Evolutionary conservation across 352 stramenopile species (phyloP).

Genomic region (Pythium pyrilobum): DNA sequence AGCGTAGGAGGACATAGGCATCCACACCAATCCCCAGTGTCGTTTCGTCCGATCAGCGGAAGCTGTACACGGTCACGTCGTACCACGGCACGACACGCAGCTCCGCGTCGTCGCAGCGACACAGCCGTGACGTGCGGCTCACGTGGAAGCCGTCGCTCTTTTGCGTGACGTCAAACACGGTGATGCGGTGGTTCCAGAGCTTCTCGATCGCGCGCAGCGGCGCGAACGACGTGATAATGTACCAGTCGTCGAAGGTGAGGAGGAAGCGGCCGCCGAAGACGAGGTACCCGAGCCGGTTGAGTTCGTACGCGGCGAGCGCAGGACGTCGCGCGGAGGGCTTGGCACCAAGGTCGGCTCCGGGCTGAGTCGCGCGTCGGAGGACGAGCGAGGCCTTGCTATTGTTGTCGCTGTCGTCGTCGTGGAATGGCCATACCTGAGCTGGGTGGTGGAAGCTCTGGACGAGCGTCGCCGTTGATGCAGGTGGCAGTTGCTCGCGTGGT

Average conservation of each 20-base stretch:
- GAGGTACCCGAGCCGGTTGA: conserved; percentile 6
- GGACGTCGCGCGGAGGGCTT: background rate
- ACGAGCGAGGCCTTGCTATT: too few relatives aligned
- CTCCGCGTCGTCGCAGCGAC: background rate
- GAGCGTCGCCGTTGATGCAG: background rate
- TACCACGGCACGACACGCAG: conserved; percentile 2
- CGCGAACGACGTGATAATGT: conserved; percentile 3
- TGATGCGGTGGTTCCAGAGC: conserved; percentile 12
- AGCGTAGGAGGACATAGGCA: too few relatives aligned
- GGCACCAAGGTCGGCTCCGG: background rate
- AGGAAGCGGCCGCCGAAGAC: conserved; percentile 4
- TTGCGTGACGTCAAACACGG: background rate
- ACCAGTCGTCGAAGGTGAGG: conserved; percentile 12
- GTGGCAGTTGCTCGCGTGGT: background rate
- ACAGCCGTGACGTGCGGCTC: background rate
- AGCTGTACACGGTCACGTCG: background rate
- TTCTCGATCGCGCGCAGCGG: background rate
- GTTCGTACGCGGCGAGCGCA: conserved; percentile 1
- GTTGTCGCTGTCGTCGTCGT: too few relatives aligned
- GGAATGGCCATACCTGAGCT: too few relatives aligned
- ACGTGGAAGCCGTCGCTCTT: background rate
- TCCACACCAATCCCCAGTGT: too few relatives aligned
- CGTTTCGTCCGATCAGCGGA: too few relatives aligned
- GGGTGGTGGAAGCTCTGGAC: too few relatives aligned
- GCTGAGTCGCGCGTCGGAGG: background rate